phyloP scores from a whole-genome alignment of 768 basidiomycete genomes.

The Kwoniella sp. region DNA sequence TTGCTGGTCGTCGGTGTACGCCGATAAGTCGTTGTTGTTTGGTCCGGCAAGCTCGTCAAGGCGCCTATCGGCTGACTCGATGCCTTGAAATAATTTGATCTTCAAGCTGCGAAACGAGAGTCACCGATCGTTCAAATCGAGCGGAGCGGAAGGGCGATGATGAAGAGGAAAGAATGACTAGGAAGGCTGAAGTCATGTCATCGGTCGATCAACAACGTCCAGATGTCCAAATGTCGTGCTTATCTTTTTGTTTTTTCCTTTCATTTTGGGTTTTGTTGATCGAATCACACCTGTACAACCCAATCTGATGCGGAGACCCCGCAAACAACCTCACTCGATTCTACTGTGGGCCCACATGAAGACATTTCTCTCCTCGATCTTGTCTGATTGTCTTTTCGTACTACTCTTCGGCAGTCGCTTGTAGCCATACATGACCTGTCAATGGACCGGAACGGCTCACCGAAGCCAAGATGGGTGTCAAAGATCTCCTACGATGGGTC shows the following conservation, averaged over 20 bases:
- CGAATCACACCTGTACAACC: not conserved
- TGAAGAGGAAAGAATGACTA: too few species aligned
- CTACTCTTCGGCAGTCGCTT: too few species aligned
- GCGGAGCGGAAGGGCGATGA: too few species aligned
- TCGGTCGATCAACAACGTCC: not conserved
- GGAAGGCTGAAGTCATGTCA: too few species aligned
- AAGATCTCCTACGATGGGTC: constrained; percentile 40
- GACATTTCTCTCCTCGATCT: too few species aligned
- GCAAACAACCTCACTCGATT: not conserved
- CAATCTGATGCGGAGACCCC: constrained; percentile 8
- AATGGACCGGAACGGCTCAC: not conserved
- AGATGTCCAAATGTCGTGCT: constrained; percentile 9
- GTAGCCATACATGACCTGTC: not conserved
- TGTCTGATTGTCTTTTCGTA: too few species aligned
- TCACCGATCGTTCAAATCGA: too few species aligned
- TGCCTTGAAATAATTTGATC: too few species aligned
- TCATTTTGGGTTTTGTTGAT: constrained; percentile 2
- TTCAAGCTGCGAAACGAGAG: too few species aligned
- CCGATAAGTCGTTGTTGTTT: not conserved
- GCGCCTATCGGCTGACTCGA: too few species aligned
- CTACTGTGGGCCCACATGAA: too few species aligned
- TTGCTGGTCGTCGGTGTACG: not conserved
- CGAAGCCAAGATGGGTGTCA: constrained; percentile 43
- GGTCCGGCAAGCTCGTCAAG: too few species aligned
- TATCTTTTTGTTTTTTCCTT: constrained; percentile 1